These are phyloP conservation scores for Pezicula neosporulosa DNA, from an alignment of 2,329 filamentous ascomycete species.

Conservation along the genomic window DNA sequence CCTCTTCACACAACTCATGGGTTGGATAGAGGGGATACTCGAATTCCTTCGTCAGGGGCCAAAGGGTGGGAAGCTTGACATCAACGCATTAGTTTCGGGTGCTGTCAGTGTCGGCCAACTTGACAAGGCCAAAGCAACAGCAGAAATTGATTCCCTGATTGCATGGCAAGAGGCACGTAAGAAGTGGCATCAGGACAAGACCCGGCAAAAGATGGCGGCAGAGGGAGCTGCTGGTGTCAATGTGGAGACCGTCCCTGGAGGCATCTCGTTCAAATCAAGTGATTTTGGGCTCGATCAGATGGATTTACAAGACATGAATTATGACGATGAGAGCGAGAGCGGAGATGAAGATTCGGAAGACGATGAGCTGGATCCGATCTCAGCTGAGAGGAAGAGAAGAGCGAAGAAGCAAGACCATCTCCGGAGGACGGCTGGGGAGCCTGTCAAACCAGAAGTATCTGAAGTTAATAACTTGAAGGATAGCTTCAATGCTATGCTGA, in stretches of 20 bases:
- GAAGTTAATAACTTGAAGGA: slow-evolving; percentile 80
- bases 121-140: slow-evolving; percentile 67
- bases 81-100: slow-evolving; percentile 89
- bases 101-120: slow-evolving; percentile 65
- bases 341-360: slow-evolving; percentile 64
- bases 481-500: slow-evolving; percentile 77
- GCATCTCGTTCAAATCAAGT: slow-evolving; percentile 63
- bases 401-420: slow-evolving; percentile 77
- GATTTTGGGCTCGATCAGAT: slow-evolving; percentile 90
- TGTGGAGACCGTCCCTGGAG: slow-evolving; percentile 48
- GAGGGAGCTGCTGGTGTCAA: slow-evolving; percentile 54
- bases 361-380: slow-evolving; percentile 83
- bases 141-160: slow-evolving; percentile 82
- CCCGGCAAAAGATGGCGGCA: slow-evolving; percentile 96
- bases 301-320: slow-evolving; percentile 82
- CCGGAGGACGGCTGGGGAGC: slow-evolving; percentile 77
- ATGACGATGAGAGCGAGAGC: slow-evolving; percentile 69
- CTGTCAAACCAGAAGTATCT: slow-evolving; percentile 71
- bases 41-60: slow-evolving; percentile 89
- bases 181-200: slow-evolving; percentile 98
- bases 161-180: slow-evolving; percentile 93
- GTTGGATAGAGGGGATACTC: slow-evolving; percentile 93
- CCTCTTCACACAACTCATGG: slow-evolving; percentile 93
- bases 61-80: slow-evolving; percentile 80
- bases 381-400: slow-evolving; percentile 76